These are phyloP conservation scores for Leccinum imitatum DNA, from an alignment of 768 basidiomycete genomes.

Conservation along the genomic window DNA sequence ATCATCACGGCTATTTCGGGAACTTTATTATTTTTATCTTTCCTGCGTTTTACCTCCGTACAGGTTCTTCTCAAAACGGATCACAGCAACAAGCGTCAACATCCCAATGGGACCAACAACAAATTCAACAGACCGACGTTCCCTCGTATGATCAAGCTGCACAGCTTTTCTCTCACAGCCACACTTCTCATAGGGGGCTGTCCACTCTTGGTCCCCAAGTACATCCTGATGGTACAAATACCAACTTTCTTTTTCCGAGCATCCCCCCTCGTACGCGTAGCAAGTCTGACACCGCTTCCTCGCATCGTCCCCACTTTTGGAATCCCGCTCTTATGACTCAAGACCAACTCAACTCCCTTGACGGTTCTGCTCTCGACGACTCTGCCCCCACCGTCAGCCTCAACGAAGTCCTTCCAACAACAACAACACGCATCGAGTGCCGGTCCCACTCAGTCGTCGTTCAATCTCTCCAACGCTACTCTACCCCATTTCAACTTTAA, in stretches of 20 bases:
- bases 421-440: constrained; percentile 28
- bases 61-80: constrained; percentile 33
- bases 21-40: constrained; percentile 29
- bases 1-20: constrained; percentile 33
- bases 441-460: constrained; percentile 27
- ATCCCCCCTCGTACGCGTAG: constrained; percentile 48
- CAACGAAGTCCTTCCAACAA: constrained; percentile 30
- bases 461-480: constrained; percentile 27
- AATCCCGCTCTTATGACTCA: constrained; percentile 39
- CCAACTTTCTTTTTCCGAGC: constrained; percentile 38
- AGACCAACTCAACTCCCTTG: constrained; percentile 35
- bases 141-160: constrained; percentile 25
- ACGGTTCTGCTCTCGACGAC: constrained; percentile 40
- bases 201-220: constrained; percentile 34
- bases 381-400: constrained; percentile 30
- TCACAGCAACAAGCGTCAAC: constrained; percentile 35
- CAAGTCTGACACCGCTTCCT: constrained; percentile 55
- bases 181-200: constrained; percentile 37
- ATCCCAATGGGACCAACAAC: constrained; percentile 36
- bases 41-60: constrained; percentile 28
- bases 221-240: constrained; percentile 37
- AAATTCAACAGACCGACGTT: constrained; percentile 36
- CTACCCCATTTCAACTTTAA: constrained; percentile 38
- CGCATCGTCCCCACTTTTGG: constrained; percentile 55
- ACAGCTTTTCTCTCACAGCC: constrained; percentile 37